Percentiles rank a stretch among this genome's conserved stretches.
phyloP scores from a whole-genome alignment of 2,329 filamentous ascomycete species.

The Eutypa lata region DNA sequence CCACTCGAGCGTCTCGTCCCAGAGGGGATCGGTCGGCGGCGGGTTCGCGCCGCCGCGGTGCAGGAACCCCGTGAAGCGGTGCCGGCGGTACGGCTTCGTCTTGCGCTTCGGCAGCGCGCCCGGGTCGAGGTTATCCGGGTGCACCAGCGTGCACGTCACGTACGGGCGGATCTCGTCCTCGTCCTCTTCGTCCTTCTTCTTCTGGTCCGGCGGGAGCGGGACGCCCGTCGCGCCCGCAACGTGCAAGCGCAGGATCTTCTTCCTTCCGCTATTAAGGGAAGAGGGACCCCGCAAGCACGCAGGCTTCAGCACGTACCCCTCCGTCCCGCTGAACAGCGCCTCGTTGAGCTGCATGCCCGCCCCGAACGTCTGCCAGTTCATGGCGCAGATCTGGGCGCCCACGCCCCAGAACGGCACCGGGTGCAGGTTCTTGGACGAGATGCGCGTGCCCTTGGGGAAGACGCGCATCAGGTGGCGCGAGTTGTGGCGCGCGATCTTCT shows the following conservation, averaged over 20 bases:
- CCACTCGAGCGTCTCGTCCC: constrained; percentile 66
- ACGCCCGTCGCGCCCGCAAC: constrained; percentile 62
- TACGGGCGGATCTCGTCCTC: constrained; percentile 59
- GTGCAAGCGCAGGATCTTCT: constrained; percentile 52
- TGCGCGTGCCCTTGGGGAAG: constrained; percentile 66
- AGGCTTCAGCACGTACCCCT: constrained; percentile 65
- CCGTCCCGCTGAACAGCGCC: constrained; percentile 62
- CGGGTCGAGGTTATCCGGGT: constrained; percentile 48
- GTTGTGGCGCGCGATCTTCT: constrained; percentile 58
- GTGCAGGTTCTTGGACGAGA: constrained; percentile 62
- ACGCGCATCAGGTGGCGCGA: constrained; percentile 66
- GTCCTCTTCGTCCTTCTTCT: constrained; percentile 38
- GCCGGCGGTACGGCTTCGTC: constrained; percentile 58
- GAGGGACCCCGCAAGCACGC: constrained; percentile 53
- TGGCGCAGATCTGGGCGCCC: constrained; percentile 65
- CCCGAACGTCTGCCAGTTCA: constrained; percentile 69
- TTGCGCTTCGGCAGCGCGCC: constrained; percentile 55
- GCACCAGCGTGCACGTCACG: constrained; percentile 61
- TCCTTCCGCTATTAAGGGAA: constrained; percentile 43
- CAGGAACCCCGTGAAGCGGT: constrained; percentile 50
- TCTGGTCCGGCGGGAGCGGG: constrained; percentile 40
- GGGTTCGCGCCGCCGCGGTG: constrained; percentile 55
- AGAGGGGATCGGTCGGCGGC: constrained; percentile 57
- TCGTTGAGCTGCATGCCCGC: constrained; percentile 66
- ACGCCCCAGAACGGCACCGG: constrained; percentile 64